These are phyloP conservation scores for Neovahlkampfia damariscottae DNA, from an alignment of 78 protist species.

Conservation along the genomic window DNA sequence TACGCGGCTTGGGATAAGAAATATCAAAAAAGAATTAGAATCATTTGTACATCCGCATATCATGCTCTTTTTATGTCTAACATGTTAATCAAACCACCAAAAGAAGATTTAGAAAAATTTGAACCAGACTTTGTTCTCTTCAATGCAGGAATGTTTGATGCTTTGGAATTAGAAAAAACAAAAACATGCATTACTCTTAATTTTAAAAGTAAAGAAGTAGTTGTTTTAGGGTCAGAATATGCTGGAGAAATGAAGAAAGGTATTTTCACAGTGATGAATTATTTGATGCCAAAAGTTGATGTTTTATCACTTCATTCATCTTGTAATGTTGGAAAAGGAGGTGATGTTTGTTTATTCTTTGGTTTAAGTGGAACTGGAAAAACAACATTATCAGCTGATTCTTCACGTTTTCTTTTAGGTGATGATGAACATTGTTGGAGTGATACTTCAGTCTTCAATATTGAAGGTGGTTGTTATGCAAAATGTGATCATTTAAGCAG, in stretches of 20 bases:
- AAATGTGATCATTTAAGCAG: constrained; percentile 68
- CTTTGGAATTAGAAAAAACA: constrained; percentile 58
- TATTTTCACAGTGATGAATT: constrained; percentile 80
- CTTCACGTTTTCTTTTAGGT: constrained; percentile 78
- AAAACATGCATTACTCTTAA: constrained; percentile 52
- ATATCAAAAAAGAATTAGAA: constrained; percentile 66
- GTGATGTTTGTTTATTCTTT: constrained; percentile 72
- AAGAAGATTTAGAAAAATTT: constrained; percentile 42
- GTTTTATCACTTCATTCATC: constrained; percentile 74
- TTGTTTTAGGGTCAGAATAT: constrained; percentile 86
- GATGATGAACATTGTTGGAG: constrained; percentile 97
- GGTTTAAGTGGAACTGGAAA: constrained; percentile 95
- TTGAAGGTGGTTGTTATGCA: constrained; percentile 98
- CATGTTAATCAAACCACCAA: constrained; percentile 82
- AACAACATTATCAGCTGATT: constrained; percentile 92
- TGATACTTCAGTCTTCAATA: constrained; percentile 75
- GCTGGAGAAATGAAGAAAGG: constrained; percentile 97
- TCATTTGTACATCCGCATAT: constrained; percentile 70
- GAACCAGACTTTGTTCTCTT: constrained; percentile 80
- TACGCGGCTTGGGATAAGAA: constrained; percentile 75
- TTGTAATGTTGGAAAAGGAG: constrained; percentile 69
- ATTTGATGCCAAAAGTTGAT: constrained; percentile 73
- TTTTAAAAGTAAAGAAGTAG: constrained; percentile 55
- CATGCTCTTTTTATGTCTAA: constrained; percentile 86
- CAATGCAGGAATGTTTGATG: constrained; percentile 83